Evolutionary conservation across 257 asterid species (phyloP), one percentile per base, ranked within the genome.

Genomic region (Craterostigma plantagineum): DNA sequence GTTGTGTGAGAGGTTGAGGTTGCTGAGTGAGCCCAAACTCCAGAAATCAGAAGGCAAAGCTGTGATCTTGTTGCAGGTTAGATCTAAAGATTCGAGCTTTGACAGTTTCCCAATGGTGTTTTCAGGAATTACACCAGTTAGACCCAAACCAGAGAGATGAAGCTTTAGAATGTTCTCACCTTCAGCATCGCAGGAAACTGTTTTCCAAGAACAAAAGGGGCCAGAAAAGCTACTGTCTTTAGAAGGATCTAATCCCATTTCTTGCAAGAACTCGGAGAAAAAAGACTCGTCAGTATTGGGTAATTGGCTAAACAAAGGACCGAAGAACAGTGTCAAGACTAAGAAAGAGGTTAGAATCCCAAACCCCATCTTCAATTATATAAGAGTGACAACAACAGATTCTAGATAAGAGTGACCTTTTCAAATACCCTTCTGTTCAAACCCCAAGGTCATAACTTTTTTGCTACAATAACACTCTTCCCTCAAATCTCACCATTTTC

Each of bases 31-130:
- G 34, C 93, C 90, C 67, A 87, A 70, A 65, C 93, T 79, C 93
- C 93, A 87, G 38, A 87, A 73, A 76, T 87, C 98, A 64, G 92
- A 73, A 42, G 98, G 76, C 51, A 82, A 43, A 53, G 43, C 62
- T 50, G 81, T 71, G 61, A 87, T 73, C 17, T 51, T 74, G 63
- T 87, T 87, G 51, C 59, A 57, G 64, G 95, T 87, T 48, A 87
- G 90, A 72, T 87, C 98, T 75, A 87, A 70, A 53, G 50, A 10
- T 44, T 76, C 60, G 36, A 87, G 77, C 58, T 61, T 76, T 37
- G 43, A 39, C 66, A 87, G 68, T 53, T 87, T 87, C 37, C 93
- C 95, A 50, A 87, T 64, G 43, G 98, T 79, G 65, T 60, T 60
- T 40, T 87, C 98, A 46, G 95, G 92, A 45, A 87, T 65, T 36